Evolutionary conservation across 345 rosid species (phyloP), one percentile per base, ranked within the genome.

Genomic region (Viola odorata): DNA sequence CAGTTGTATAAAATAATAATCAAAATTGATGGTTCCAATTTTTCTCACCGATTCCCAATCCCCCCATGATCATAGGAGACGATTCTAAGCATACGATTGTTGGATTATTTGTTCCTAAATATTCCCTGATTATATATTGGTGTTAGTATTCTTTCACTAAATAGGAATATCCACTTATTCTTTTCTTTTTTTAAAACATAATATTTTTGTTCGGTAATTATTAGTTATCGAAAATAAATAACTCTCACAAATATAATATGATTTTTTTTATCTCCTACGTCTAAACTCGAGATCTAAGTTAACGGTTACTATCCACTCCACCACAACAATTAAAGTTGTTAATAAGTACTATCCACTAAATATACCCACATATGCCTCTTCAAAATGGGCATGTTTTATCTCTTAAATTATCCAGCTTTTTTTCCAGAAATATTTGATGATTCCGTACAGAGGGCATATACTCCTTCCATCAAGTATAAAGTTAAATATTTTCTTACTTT

Each of bases 81-180:
- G 56, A 70, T 68, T 68, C 67, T 47, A 5, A 60, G 83, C 72
- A 76, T 79, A 70, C 5, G 73, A 61, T 75, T 73, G 77, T 12
- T 51, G 1, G 57, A 62, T 58, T 64, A 58, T 15, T 12, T 50
- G 38, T 13, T 50, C 57, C 14, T 9, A 7, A 37, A 41, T 41
- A 62, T 10, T 3, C 40, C 57, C 5, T 13, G 14, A 41, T 65
- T 23, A 23, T 23, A 23, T 23, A 38, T 17, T 37, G 37, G 12
- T 53, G 42, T 48, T 12, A 14, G 14, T 15, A 49, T 45, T 7
- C 17, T 15, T 17, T 14, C 4, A 45, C 37, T 49, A 5, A 48
- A 53, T 53, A 50, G 32, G 74, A 71, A 65, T 62, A 65, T 68
- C 73, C 75, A 9, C 37, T 11, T 55, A n/a, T n/a, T n/a, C n/a